phyloP scores from a whole-genome alignment of 345 rosid genomes.

The Syzygium grande region DNA sequence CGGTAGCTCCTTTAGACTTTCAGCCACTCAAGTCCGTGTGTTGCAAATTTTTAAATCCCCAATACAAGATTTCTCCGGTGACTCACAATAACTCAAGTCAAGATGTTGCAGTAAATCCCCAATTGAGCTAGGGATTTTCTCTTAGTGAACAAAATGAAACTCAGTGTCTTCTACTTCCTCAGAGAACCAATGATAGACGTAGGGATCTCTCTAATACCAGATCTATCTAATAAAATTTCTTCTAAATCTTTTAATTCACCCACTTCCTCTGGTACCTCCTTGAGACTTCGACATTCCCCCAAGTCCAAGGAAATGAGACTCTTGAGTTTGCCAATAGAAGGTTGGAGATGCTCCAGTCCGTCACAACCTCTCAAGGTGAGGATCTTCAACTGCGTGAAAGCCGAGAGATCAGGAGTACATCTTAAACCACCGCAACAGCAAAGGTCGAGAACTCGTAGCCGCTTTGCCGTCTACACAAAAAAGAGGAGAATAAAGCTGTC shows the following conservation, averaged over 20 bases:
- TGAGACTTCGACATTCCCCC: accelerated
- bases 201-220: no score
- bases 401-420: neutral
- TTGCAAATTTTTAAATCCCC: no score
- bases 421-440: accelerated
- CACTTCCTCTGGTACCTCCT: neutral
- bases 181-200: no score
- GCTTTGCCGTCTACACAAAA: accelerated
- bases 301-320: neutral
- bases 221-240: accelerated
- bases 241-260: neutral
- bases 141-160: accelerated
- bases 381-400: neutral
- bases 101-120: no score
- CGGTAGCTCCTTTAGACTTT: neutral
- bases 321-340: neutral
- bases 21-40: no score
- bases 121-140: no score
- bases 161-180: no score
- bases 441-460: neutral
- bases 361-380: accelerated
- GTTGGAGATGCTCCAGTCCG: accelerated
- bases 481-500: neutral
- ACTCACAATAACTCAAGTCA: accelerated
- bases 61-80: no score